Evolutionary conservation across 2,329 filamentous ascomycete genomes (phyloP), one percentile per base, ranked within the genome.

Genomic region (Podosphaera xanthii): DNA sequence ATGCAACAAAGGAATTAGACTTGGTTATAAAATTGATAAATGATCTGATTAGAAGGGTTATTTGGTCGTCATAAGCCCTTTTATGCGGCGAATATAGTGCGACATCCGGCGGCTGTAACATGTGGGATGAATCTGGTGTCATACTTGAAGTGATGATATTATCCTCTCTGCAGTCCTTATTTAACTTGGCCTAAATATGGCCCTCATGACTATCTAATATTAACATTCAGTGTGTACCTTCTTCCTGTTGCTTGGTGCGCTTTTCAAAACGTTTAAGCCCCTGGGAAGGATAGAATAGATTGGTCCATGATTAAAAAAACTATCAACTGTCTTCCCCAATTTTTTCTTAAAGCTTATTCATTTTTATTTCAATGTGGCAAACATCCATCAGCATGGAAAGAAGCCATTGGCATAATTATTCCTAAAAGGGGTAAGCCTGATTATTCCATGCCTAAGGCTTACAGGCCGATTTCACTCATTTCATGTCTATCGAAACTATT

Each of bases 11-110:
- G 59, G 67, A 67, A 34, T 67, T 40, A 30, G 35, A 22, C 7
- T 54, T 69, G 10, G 58, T 67, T 61, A 71, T 69, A 58, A 69
- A 61, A 60, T 67, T 57, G 35, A 57, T 57, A 57, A 40, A 34
- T n/a, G 54, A 33, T 14, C 42, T 57, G 22, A 57, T 57, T n/a
- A 42, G 42, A 12, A 12, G 22, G 14, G n/a, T 57, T 36, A 57
- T 57, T 36, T 57, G 54, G 8, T 36, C 34, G 33, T 30, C 42
- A 42, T 57, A 57, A 7, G 54, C 54, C 54, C 36, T 33, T 9
- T 40, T 72, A 22, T 72, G 63, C 30, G 66, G 64, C 57, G 64
- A 60, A 65, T 73, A 74, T 63, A 65, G 70, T 36, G 10, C 35
- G 10, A 42, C 2, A 30, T 57, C 22, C n/a, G 42, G 33, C 10